Conservation (phyloP, 441 rosid genomes). For the Brassica balearica region DNA sequence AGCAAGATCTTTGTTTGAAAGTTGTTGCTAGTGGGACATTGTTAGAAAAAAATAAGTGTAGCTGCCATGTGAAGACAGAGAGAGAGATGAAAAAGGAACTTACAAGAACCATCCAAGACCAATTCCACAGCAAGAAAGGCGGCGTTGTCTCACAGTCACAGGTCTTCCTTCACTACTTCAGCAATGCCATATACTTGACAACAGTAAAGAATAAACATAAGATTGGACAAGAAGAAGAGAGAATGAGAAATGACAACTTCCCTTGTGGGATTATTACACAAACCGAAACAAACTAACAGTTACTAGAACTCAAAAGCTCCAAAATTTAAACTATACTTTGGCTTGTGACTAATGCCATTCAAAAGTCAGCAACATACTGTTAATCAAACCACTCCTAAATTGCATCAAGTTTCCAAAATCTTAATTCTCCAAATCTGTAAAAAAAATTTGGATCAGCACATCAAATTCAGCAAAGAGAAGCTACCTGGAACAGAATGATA, state of each 20-base stretch:
- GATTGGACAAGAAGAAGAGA: constrained; percentile 6
- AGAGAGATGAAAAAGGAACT: constrained; percentile 39
- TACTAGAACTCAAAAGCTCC: constrained; percentile 6
- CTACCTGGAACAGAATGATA: constrained; percentile 82
- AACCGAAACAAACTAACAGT: neutral
- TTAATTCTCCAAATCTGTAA: neutral
- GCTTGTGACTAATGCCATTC: no score
- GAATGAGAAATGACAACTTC: neutral
- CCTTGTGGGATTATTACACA: neutral
- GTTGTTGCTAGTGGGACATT: neutral
- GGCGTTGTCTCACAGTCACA: constrained; percentile 68
- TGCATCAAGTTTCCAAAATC: neutral
- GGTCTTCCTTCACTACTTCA: constrained; percentile 72
- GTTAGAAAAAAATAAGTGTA: neutral
- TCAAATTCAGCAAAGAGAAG: neutral
- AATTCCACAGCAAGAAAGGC: constrained; percentile 89
- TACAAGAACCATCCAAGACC: constrained; percentile 94
- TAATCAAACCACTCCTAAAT: neutral
- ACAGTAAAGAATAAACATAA: neutral
- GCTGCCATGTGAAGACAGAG: constrained; percentile 12
- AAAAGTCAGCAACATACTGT: neutral
- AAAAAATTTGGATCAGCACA: neutral
- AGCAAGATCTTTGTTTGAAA: neutral
- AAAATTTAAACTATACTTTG: neutral
- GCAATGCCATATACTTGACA: constrained; percentile 71